Base-by-base conservation (phyloP, 2,329 filamentous ascomycete genomes). In the Proliferodiscus dingleyae region DNA sequence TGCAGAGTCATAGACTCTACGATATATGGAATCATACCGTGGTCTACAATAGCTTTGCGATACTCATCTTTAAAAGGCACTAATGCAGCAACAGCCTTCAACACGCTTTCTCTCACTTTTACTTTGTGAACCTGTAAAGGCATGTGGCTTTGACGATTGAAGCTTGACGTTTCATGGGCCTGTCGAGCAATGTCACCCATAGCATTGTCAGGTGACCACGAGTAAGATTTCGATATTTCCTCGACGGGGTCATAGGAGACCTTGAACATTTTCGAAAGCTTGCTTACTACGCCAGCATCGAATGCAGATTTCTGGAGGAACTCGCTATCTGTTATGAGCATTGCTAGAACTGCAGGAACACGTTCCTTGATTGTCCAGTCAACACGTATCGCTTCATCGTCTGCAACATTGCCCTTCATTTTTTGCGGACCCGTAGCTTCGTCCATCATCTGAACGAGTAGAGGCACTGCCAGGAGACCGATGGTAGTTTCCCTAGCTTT, bases 41-140 rank as follows among this genome's bases (percentile, higher is more conserved):
- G 80, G 19, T 90, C 84, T 42, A 93, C 85, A 37, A 97, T 78
- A 0, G 78, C 75, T 61, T 94, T 95, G 34, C 90, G 78, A 60
- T 91, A 88, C 19, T 86, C 80, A 56, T 97, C 89, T 58, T 89
- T 89, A 56, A 85, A 84, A 2, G 87, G 80, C 2, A 87, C 81
- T 41, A 97, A 71, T 2, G 89, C 85, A n/a, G 87, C 87, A 45
- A 97, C 70, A 2, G 89, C 89, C 59, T 83, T 83, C 15, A 97
- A 68, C 1, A 83, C 78, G 40, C 79, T 83, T 64, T 91, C 86
- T 43, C 93, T 80, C 53, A 89, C 77, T 55, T 76, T 83, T 65
- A 90, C 82, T 19, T 83, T 80, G 64, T 95, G 88, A 53, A 65
- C 80, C 60, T 73, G 76, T 57, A 66, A 64, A 2, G 78, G 73